A percentile compares a stretch with the other conserved stretches of the same genome.
Conservation (phyloP, 2,329 filamentous ascomycete genomes). For the Ascochyta lentis region DNA sequence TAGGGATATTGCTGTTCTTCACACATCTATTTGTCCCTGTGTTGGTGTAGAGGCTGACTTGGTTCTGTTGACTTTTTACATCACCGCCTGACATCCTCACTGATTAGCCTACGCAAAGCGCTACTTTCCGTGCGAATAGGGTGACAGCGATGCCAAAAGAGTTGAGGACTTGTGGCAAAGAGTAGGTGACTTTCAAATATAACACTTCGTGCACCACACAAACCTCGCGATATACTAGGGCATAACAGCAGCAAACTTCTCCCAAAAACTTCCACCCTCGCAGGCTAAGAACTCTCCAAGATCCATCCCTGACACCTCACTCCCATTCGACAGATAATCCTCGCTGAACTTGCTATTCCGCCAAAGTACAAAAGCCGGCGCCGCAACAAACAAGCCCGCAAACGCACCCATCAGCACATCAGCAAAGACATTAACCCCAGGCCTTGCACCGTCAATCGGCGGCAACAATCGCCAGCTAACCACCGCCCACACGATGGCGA, state of each 20-base stretch:
- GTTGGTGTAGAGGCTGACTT: too few species aligned
- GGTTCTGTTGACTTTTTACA: too few species aligned
- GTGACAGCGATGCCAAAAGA: too few species aligned
- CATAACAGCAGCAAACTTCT: constrained; percentile 16
- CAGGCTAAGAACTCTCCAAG: neutral
- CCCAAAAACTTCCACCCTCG: constrained; percentile 1
- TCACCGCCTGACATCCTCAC: too few species aligned
- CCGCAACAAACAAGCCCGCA: constrained; percentile 13
- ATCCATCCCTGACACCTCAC: neutral
- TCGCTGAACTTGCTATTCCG: neutral
- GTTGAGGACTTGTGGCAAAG: too few species aligned
- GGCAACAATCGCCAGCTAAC: neutral
- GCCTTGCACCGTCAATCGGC: neutral
- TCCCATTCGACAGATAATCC: neutral
- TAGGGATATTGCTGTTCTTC: too few species aligned
- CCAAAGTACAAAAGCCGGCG: constrained; percentile 10
- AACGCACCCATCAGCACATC: constrained; percentile 15
- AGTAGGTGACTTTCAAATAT: too few species aligned
- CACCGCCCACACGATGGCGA: neutral
- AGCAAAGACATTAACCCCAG: neutral
- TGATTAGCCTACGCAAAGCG: too few species aligned
- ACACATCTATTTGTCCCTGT: too few species aligned
- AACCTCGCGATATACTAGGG: neutral
- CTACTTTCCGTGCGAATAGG: too few species aligned
- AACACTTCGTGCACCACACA: too few species aligned